phyloP scores from a whole-genome alignment of 257 asterid species.

The Haberlea rhodopensis region DNA sequence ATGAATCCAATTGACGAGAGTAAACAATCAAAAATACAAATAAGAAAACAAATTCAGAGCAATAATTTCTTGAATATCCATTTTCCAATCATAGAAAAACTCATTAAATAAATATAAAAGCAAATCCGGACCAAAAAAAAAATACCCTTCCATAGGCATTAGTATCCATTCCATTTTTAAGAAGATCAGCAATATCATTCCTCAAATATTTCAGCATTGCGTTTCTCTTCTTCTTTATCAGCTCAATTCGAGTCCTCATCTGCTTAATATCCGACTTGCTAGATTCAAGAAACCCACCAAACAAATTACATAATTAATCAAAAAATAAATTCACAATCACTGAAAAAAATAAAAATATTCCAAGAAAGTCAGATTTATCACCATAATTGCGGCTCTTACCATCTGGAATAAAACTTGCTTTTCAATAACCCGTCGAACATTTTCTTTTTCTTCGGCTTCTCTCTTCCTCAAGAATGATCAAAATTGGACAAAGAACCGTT shows the following conservation, averaged over 20 bases:
- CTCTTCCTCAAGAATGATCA: neutral
- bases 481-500: too few species aligned
- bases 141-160: conserved; percentile 78
- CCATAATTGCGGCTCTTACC: neutral
- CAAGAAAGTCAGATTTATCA: neutral
- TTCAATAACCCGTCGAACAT: neutral
- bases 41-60: neutral
- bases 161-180: conserved; percentile 51
- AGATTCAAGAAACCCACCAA: conserved; percentile 14
- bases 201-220: conserved; percentile 74
- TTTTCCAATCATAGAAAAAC: neutral
- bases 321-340: neutral
- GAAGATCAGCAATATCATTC: conserved; percentile 74
- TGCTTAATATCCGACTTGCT: conserved; percentile 70
- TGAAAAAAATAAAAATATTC: neutral
- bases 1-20: neutral
- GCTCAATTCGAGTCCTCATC: conserved; percentile 58
- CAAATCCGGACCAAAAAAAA: neutral
- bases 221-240: conserved; percentile 64
- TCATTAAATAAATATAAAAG: conserved; percentile 1
- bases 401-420: neutral
- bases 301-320: neutral
- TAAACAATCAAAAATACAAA: conserved; percentile 1
- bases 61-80: conserved; percentile 8
- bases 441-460: neutral